phyloP scores from a whole-genome alignment of 371 early-diverging fungal species.

The Rhizopus microsporus region DNA sequence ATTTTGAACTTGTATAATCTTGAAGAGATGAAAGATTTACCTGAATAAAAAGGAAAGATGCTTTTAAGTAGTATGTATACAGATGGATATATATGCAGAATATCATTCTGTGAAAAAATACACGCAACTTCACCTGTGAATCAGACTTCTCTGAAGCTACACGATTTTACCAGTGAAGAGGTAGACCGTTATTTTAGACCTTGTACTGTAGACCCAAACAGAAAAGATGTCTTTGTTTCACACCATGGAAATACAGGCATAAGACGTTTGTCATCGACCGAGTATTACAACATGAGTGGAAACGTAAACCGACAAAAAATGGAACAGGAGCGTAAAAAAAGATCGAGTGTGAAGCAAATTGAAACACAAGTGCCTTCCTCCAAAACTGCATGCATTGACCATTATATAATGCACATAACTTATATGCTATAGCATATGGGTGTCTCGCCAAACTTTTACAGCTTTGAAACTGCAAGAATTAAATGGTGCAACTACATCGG shows the following conservation, averaged over 20 bases:
- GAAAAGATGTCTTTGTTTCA: slow-evolving; percentile 5
- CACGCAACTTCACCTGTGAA: not conserved
- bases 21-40: too few relatives aligned
- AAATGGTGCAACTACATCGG: slow-evolving; percentile 2
- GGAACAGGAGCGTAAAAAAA: slow-evolving; percentile 4
- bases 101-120: too few relatives aligned
- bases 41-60: too few relatives aligned
- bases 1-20: too few relatives aligned
- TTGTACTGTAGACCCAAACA: not conserved
- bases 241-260: slow-evolving; percentile 4
- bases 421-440: not conserved
- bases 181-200: not conserved
- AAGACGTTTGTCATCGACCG: not conserved
- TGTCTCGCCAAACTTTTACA: not conserved
- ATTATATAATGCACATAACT: not conserved
- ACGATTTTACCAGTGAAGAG: slow-evolving; percentile 2
- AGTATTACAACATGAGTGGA: slow-evolving; percentile 11
- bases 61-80: too few relatives aligned
- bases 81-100: too few relatives aligned
- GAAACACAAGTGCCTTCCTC: too few relatives aligned
- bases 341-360: too few relatives aligned
- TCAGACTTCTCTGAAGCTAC: not conserved
- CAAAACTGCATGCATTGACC: too few relatives aligned
- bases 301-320: not conserved
- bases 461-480: not conserved